Evolutionary conservation across 768 basidiomycete genomes (phyloP).

Genomic region (Leccinum subgranulosum): DNA sequence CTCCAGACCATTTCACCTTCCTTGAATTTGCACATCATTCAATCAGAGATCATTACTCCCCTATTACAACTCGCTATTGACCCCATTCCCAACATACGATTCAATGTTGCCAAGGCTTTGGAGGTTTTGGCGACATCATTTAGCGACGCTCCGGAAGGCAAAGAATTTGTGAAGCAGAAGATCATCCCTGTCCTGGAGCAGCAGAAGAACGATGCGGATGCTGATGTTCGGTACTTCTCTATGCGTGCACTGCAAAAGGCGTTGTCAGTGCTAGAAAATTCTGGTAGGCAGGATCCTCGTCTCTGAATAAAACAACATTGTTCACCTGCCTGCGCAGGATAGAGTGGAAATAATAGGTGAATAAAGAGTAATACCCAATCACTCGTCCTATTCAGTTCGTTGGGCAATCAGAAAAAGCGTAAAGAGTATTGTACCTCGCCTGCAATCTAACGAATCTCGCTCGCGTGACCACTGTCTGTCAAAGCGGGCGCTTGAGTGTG

Average conservation of each 20-base stretch:
- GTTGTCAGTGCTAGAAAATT: conserved; percentile 34
- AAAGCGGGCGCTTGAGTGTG: neutral
- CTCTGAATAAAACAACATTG: neutral
- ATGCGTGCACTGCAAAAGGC: conserved; percentile 70
- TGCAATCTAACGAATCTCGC: conserved; percentile 26
- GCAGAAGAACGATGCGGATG: conserved; percentile 85
- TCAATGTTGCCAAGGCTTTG: conserved; percentile 95
- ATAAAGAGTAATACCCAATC: conserved; percentile 31
- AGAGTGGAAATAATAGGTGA: conserved; percentile 19
- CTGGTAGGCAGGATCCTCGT: conserved; percentile 29
- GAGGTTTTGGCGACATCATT: conserved; percentile 82
- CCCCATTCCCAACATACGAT: conserved; percentile 97
- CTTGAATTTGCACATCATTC: conserved; percentile 78
- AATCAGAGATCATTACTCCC: conserved; percentile 78
- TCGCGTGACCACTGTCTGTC: conserved; percentile 2
- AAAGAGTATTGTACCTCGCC: conserved; percentile 32
- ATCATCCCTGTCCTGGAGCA: conserved; percentile 83
- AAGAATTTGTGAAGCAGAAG: conserved; percentile 66
- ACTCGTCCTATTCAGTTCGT: conserved; percentile 19
- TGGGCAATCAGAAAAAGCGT: conserved; percentile 22
- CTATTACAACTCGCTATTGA: conserved; percentile 81
- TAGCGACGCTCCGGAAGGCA: conserved; percentile 62
- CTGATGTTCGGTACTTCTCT: conserved; percentile 96
- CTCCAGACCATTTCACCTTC: conserved; percentile 93
- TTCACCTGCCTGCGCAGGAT: conserved; percentile 16